phyloP scores from a whole-genome alignment of 352 stramenopile species.

The Globisporangium okanoganense region DNA sequence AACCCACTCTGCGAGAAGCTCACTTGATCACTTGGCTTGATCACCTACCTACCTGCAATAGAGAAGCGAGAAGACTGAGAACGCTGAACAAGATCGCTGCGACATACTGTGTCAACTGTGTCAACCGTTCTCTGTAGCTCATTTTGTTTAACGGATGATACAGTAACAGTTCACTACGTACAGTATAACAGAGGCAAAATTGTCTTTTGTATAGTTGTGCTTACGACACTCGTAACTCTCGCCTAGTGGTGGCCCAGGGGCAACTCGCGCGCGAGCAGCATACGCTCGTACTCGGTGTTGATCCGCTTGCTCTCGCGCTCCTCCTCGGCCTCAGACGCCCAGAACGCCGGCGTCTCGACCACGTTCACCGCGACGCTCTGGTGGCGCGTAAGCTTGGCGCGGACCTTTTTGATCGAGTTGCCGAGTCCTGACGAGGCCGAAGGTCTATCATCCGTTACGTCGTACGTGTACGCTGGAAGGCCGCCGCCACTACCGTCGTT shows the following conservation, averaged over 20 bases:
- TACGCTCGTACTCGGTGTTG: conserved; percentile 9
- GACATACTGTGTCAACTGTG: too few relatives aligned
- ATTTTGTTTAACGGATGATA: too few relatives aligned
- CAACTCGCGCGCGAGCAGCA: conserved; percentile 1
- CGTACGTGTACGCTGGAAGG: conserved; percentile 9
- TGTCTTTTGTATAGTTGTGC: too few relatives aligned
- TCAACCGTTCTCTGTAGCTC: too few relatives aligned
- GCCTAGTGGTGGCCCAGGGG: neutral
- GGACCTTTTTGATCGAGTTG: neutral
- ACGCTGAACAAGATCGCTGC: too few relatives aligned
- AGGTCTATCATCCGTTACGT: neutral
- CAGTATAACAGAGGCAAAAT: too few relatives aligned
- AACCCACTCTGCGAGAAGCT: too few relatives aligned
- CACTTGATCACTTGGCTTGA: too few relatives aligned
- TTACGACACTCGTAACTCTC: too few relatives aligned
- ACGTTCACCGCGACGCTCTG: conserved; percentile 25
- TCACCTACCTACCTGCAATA: too few relatives aligned
- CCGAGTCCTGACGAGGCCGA: neutral
- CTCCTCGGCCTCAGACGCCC: neutral
- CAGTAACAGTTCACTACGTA: too few relatives aligned
- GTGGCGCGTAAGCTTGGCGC: conserved; percentile 11
- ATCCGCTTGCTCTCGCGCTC: conserved; percentile 1
- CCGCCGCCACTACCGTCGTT: neutral
- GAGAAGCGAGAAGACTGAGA: too few relatives aligned
- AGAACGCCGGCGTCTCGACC: conserved; percentile 18